A percentile compares a stretch with the other conserved stretches of the same genome.
phyloP scores from a whole-genome alignment of 495 filamentous ascomycete genomes.

The Diplogelasinospora grovesii region DNA sequence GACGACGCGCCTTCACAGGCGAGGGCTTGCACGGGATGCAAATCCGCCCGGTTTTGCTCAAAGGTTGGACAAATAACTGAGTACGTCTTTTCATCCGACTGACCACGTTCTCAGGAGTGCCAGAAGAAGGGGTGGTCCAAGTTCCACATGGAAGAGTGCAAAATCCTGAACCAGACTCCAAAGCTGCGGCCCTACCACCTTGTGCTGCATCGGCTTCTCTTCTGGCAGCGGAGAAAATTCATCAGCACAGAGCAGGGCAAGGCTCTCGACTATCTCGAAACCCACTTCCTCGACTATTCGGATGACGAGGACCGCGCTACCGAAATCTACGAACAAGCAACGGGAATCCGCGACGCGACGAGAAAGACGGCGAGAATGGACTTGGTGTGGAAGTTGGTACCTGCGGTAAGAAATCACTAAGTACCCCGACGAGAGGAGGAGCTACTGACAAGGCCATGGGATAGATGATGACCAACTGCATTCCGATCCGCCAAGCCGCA shows the following conservation, averaged over 20 bases:
- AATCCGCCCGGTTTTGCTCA: constrained; percentile 57
- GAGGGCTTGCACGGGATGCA: constrained; percentile 56
- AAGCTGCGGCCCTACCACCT: constrained; percentile 9
- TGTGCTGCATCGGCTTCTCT: constrained; percentile 12
- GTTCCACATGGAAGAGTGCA: constrained; percentile 23
- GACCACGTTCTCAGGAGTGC: constrained; percentile 7
- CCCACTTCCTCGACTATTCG: constrained; percentile 12
- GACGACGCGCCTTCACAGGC: constrained; percentile 14
- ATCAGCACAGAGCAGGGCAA: constrained; percentile 7
- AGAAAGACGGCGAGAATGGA: constrained; percentile 4
- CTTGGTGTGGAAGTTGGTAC: constrained; percentile 15
- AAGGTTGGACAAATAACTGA: constrained; percentile 42
- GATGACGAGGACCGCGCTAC: not conserved
- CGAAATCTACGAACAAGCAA: constrained; percentile 11
- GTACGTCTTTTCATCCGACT: not conserved
- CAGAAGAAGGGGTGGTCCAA: constrained; percentile 16
- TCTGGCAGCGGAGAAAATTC: constrained; percentile 7
- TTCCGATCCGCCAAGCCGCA: constrained; percentile 5
- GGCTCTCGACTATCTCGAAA: constrained; percentile 11
- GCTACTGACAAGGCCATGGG: not conserved
- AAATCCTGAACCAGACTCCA: constrained; percentile 7
- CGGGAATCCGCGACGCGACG: constrained; percentile 5
- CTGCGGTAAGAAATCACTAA: constrained; percentile 7
- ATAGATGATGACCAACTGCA: constrained; percentile 19
- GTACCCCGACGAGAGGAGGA: not conserved